Evolutionary conservation across 495 filamentous ascomycete species (phyloP).

Genomic region (Xylaria nigripes): DNA sequence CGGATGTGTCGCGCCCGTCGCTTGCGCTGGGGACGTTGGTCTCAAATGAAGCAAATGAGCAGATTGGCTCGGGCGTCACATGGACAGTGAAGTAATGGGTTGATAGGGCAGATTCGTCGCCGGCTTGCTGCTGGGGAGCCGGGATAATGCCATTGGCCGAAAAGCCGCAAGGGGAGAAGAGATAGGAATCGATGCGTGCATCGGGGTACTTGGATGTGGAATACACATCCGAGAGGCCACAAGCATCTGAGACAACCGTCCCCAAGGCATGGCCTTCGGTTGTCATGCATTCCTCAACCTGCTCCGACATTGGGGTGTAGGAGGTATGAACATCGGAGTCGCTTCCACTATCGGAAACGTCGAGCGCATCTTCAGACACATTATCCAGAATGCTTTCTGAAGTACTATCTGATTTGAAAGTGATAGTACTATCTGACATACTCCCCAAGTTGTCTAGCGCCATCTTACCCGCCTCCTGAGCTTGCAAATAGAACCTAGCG

Average conservation of each 20-base stretch:
- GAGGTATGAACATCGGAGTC: constrained; percentile 54
- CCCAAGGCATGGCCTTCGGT: constrained; percentile 94
- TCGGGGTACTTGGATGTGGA: constrained; percentile 81
- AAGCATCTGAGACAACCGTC: constrained; percentile 83
- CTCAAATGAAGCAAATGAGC: constrained; percentile 98
- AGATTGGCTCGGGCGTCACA: constrained; percentile 94
- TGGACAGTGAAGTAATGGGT: constrained; percentile 99
- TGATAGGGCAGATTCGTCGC: constrained; percentile 44
- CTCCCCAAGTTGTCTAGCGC: constrained; percentile 46
- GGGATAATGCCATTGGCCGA: constrained; percentile 97
- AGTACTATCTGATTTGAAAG: constrained; percentile 26
- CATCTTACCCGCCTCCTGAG: constrained; percentile 47
- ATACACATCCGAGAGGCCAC: constrained; percentile 85
- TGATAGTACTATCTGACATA: constrained; percentile 35
- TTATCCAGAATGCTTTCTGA: constrained; percentile 21
- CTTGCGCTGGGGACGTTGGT: constrained; percentile 94
- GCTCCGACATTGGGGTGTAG: constrained; percentile 47
- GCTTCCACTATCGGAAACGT: constrained; percentile 70
- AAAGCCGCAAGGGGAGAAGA: constrained; percentile 96
- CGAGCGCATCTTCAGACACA: constrained; percentile 48
- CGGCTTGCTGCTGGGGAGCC: constrained; percentile 44
- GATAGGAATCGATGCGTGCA: constrained; percentile 88
- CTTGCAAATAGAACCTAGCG: constrained; percentile 58
- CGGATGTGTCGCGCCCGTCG: constrained; percentile 77
- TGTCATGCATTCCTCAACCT: constrained; percentile 60